Base-by-base conservation (phyloP, 1,139 yeast species). In the Nakaseomyces glabratus region DNA sequence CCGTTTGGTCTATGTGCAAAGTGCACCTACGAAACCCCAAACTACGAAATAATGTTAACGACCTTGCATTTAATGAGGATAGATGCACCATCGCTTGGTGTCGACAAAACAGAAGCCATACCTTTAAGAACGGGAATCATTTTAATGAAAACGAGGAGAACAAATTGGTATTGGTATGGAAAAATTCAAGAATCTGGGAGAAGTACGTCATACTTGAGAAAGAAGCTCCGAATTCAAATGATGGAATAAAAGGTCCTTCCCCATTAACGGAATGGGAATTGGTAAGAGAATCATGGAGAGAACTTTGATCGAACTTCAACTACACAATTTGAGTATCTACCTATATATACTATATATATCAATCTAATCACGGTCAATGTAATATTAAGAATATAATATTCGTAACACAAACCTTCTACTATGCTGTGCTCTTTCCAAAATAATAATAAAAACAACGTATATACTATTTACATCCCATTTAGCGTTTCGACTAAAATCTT, bases 1-100 rank as follows among this genome's bases (percentile, higher is more conserved):
- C 93, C 1, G 79, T 82, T 10, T 88, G 96, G 97, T 79, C 93
- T 31, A 82, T 81, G 61, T 85, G 86, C 34, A 78, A 88, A 1
- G 66, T 75, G n/a, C 80, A 81, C 46, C 72, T 86, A 23, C 69
- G 68, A 40, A 46, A 52, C 20, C 60, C 55, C 2, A 30, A 42
- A 25, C 24, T 41, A 28, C 41, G 42, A 28, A 44, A 47, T 28
- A 51, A 45, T 12, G 45, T 44, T 4, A 34, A 38, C 23, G 47
- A 46, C 20, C 28, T 36, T 8, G 47, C 43, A 18, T 45, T 45
- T 32, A 43, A 45, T 20, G 40, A 41, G 10, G 52, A 54, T 47
- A 55, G 46, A 35, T 35, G 61, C 47, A 40, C 57, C 48, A 40
- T 52, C 29, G 47, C 58, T 43, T 45, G 63, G 61, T 34, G 64